Evolutionary conservation across 352 stramenopile genomes (phyloP).

Genomic region (Phytophthora pluvialis): DNA sequence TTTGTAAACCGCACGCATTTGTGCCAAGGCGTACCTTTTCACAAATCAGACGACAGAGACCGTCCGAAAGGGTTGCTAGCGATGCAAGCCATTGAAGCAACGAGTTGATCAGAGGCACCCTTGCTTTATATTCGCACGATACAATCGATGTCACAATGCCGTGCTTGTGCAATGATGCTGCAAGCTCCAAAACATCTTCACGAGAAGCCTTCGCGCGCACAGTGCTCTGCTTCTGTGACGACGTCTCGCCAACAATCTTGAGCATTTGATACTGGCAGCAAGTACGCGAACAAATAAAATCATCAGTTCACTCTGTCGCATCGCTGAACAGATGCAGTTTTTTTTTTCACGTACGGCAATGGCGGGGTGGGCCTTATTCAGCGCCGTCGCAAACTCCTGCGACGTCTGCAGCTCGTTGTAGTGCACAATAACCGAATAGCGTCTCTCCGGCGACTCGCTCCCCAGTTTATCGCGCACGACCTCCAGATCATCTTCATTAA

Average conservation of each 20-base stretch:
- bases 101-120: constrained; percentile 67
- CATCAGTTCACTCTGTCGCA: constrained; percentile 8
- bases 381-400: constrained; percentile 81
- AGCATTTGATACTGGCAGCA: constrained; percentile 76
- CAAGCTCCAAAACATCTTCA: constrained; percentile 80
- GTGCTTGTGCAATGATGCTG: constrained; percentile 63
- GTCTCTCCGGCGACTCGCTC: constrained; percentile 58
- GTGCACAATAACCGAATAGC: constrained; percentile 92
- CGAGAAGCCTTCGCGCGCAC: constrained; percentile 68
- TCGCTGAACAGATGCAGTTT: background rate
- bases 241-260: constrained; percentile 79
- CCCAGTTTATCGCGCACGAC: constrained; percentile 54
- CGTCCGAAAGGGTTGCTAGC: constrained; percentile 81
- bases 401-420: constrained; percentile 93
- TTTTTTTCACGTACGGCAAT: constrained; percentile 53
- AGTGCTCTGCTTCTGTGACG: constrained; percentile 77
- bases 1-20: background rate
- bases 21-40: constrained; percentile 54
- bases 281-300: constrained; percentile 6
- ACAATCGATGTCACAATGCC: constrained; percentile 86
- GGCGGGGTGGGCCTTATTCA: constrained; percentile 73
- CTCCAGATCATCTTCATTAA: constrained; percentile 59
- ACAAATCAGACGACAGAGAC: constrained; percentile 84
- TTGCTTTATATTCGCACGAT: constrained; percentile 77
- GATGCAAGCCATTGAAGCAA: constrained; percentile 83